Percentiles rank a stretch among this genome's conserved stretches.
phyloP scores from a whole-genome alignment of 2,329 filamentous ascomycete species.

The Fusarium austroafricanum region DNA sequence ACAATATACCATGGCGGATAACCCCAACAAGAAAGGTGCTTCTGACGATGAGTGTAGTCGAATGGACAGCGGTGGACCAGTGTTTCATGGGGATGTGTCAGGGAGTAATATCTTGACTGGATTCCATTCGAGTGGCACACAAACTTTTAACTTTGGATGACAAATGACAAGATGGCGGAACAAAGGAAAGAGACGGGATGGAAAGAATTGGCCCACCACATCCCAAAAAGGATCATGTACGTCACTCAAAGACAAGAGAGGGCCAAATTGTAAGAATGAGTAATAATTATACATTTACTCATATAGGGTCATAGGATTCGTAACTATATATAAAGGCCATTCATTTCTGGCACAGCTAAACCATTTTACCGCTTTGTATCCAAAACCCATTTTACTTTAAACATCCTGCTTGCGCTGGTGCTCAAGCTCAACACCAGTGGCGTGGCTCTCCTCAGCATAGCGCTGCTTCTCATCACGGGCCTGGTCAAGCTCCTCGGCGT shows the following conservation, averaged over 20 bases:
- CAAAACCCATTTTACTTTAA: constrained; percentile 4
- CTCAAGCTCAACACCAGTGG: constrained; percentile 53
- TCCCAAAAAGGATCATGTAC: neutral
- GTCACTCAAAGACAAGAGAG: neutral
- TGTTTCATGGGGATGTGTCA: neutral
- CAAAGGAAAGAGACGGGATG: neutral
- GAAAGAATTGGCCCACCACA: too few species aligned
- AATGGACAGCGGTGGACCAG: neutral
- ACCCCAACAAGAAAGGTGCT: neutral
- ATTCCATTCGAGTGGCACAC: neutral
- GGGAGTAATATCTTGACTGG: neutral
- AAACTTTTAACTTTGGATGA: neutral
- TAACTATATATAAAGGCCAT: constrained; percentile 18
- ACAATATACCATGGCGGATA: constrained; percentile 3
- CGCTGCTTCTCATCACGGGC: constrained; percentile 59
- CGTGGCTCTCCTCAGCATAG: constrained; percentile 49
- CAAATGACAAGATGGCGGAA: neutral
- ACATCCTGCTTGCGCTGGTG: constrained; percentile 41
- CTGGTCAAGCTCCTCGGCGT: constrained; percentile 61
- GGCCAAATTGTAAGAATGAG: neutral
- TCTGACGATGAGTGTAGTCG: neutral
- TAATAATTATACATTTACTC: neutral
- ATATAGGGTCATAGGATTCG: constrained; percentile 12
- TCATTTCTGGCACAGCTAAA: neutral
- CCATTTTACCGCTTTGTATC: neutral